Percentiles rank a stretch among this genome's conserved stretches.
phyloP scores from a whole-genome alignment of 192 early-diverging fungal genomes.

The Kickxella alabastrina region DNA sequence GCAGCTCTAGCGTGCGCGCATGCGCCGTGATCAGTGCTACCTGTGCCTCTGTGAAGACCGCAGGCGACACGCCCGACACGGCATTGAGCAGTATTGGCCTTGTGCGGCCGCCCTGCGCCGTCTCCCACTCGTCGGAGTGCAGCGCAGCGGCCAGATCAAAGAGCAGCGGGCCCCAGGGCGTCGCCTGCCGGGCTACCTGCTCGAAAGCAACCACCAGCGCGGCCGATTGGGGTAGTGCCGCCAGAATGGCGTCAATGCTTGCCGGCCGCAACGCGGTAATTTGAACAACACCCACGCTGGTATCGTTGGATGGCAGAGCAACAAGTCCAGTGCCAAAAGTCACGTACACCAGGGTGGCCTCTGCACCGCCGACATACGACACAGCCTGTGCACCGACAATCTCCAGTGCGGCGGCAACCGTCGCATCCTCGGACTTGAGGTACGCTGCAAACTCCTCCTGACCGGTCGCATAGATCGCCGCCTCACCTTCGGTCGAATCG shows the following conservation, averaged over 20 bases:
- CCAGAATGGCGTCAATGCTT: conserved; percentile 56
- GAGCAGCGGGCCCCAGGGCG: conserved; percentile 77
- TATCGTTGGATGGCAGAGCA: conserved; percentile 19
- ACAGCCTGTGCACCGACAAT: conserved; percentile 18
- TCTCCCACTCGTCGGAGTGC: conserved; percentile 55
- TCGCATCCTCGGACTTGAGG: conserved; percentile 3
- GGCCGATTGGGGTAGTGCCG: conserved; percentile 59
- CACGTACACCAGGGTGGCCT: conserved; percentile 72
- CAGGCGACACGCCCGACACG: conserved; percentile 20
- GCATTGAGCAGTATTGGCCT: conserved; percentile 41
- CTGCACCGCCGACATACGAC: conserved; percentile 25
- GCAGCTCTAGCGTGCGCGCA: conserved; percentile 14
- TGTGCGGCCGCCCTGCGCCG: conserved; percentile 25
- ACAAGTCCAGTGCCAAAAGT: conserved; percentile 57
- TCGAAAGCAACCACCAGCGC: conserved; percentile 63
- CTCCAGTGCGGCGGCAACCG: conserved; percentile 8
- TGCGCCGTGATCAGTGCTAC: conserved; percentile 22
- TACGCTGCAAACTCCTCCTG: conserved; percentile 3
- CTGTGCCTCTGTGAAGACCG: conserved; percentile 18
- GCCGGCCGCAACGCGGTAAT: conserved; percentile 76
- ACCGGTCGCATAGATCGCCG: conserved; percentile 28
- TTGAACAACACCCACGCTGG: conserved; percentile 67
- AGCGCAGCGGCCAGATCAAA: conserved; percentile 76
- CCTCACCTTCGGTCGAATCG: conserved; percentile 18
- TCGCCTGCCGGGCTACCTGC: conserved; percentile 56